phyloP scores from a whole-genome alignment of 768 basidiomycete genomes.

The Pleurotus djamor region DNA sequence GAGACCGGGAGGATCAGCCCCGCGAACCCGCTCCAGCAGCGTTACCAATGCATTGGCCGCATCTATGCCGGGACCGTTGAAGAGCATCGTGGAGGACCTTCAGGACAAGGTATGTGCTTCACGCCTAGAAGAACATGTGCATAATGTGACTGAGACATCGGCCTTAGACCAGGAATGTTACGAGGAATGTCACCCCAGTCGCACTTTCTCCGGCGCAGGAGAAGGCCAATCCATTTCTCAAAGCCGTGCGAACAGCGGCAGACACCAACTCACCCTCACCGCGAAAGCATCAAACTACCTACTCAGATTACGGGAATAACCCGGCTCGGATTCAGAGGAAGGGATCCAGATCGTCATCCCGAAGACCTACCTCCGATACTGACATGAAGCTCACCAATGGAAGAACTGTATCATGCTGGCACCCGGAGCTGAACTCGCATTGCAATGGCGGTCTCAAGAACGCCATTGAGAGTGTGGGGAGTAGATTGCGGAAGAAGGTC shows the following conservation, averaged over 20 bases:
- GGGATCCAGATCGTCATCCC: constrained; percentile 50
- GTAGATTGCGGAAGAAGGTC: constrained; percentile 44
- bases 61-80: constrained; percentile 39
- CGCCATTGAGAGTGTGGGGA: constrained; percentile 67
- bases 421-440: constrained; percentile 59
- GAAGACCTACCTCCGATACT: constrained; percentile 22
- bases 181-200: constrained; percentile 32
- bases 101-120: constrained; percentile 50
- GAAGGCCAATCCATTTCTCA: constrained; percentile 55
- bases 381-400: constrained; percentile 5
- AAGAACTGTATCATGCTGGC: constrained; percentile 32
- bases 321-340: constrained; percentile 46
- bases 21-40: constrained; percentile 4
- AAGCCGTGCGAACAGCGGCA: constrained; percentile 33
- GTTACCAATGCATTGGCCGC: constrained; percentile 7
- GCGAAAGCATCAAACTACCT: constrained; percentile 51
- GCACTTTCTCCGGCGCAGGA: constrained; percentile 41
- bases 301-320: constrained; percentile 31
- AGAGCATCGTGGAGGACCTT: constrained; percentile 80
- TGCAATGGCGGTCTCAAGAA: constrained; percentile 86
- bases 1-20: constrained; percentile 2
- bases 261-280: constrained; percentile 9
- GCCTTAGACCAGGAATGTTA: constrained; percentile 25
- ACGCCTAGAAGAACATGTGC: not conserved
- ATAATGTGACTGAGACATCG: not conserved